Conservation (phyloP, 2,329 filamentous ascomycete species). For the Epichloe sp. region DNA sequence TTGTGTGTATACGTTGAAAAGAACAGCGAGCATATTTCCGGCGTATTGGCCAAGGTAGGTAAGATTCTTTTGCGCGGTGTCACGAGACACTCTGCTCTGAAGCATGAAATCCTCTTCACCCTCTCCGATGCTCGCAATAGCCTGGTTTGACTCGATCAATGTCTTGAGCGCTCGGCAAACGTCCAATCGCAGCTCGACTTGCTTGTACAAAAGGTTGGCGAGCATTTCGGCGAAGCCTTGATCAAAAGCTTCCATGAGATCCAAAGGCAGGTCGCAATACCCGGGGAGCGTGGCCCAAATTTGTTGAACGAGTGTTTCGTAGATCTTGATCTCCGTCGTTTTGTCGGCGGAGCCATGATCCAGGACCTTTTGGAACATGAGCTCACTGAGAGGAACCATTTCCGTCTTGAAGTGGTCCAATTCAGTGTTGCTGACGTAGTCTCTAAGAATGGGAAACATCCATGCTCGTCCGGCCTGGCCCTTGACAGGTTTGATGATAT, state of each 20-base stretch:
- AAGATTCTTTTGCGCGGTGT: constrained; percentile 64
- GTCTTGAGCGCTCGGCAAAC: constrained; percentile 78
- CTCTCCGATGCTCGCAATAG: constrained; percentile 55
- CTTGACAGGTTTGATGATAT: constrained; percentile 63
- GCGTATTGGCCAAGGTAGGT: constrained; percentile 67
- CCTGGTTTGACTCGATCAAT: constrained; percentile 83
- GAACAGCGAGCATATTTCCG: constrained; percentile 79
- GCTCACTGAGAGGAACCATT: constrained; percentile 78
- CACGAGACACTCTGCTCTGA: constrained; percentile 66
- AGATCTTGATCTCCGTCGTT: constrained; percentile 94
- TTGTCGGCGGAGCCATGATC: constrained; percentile 74
- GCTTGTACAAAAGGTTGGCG: constrained; percentile 84
- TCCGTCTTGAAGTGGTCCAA: constrained; percentile 74
- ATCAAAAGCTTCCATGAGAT: constrained; percentile 65
- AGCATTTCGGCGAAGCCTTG: constrained; percentile 80
- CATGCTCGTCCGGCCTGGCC: constrained; percentile 80
- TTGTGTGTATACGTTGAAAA: constrained; percentile 99
- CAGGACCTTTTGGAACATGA: constrained; percentile 78
- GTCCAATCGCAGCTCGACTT: constrained; percentile 74
- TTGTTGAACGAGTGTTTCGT: constrained; percentile 89
- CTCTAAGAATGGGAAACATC: constrained; percentile 83
- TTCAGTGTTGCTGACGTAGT: constrained; percentile 79
- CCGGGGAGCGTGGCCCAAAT: constrained; percentile 90
- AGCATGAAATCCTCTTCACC: constrained; percentile 60
- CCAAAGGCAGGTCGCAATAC: constrained; percentile 85